phyloP scores from a whole-genome alignment of 805 yeast species.

The Yarrowia sp. region DNA sequence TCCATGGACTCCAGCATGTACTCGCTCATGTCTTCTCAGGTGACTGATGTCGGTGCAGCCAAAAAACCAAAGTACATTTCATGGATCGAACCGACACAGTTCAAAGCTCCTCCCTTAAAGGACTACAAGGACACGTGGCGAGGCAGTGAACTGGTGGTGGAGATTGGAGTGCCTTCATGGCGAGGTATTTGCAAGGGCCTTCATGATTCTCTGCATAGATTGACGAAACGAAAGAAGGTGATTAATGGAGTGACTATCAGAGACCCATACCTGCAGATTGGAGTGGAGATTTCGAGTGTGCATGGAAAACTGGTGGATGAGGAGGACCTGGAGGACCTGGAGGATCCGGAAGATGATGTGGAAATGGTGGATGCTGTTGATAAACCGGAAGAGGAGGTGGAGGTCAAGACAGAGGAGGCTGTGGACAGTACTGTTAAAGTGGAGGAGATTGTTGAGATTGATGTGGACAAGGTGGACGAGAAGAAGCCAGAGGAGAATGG shows the following conservation, averaged over 20 bases:
- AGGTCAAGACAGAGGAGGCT: neutral
- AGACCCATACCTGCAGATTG: slow-evolving; percentile 19
- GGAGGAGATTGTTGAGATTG: slow-evolving; percentile 1
- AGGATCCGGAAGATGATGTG: slow-evolving; percentile 4
- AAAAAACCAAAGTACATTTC: slow-evolving; percentile 6
- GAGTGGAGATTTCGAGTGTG: slow-evolving; percentile 16
- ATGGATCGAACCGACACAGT: neutral
- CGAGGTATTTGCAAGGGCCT: slow-evolving; percentile 10
- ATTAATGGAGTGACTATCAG: slow-evolving; percentile 2
- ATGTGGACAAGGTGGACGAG: neutral
- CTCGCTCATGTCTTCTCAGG: neutral
- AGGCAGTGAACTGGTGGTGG: slow-evolving; percentile 16
- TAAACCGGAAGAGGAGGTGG: neutral
- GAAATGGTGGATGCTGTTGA: neutral
- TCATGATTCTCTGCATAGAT: slow-evolving; percentile 1
- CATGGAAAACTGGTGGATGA: slow-evolving; percentile 11
- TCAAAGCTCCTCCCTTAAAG: neutral
- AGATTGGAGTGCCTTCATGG: slow-evolving; percentile 20
- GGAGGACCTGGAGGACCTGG: slow-evolving; percentile 12
- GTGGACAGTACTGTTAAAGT: neutral
- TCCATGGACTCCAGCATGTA: slow-evolving; percentile 4
- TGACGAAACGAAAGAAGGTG: slow-evolving; percentile 2
- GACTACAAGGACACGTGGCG: slow-evolving; percentile 7
- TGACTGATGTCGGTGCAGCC: neutral
- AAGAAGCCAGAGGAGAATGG: neutral